Evolutionary conservation across 805 yeast genomes (phyloP), one percentile per base, ranked within the genome.

Genomic region (Metschnikowia dekortorum): DNA sequence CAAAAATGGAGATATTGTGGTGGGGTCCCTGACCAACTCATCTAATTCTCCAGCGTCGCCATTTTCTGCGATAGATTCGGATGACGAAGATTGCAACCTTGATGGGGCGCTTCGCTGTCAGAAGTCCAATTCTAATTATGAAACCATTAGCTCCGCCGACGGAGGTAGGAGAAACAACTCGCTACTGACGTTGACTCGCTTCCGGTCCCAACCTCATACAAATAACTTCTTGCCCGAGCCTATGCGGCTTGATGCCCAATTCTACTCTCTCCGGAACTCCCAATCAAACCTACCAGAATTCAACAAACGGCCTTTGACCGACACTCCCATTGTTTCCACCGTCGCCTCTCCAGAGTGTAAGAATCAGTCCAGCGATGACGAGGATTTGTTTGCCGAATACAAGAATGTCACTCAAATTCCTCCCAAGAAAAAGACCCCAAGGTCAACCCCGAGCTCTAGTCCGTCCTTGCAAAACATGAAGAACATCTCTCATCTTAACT

Each of bases 281-380:
- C 53, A 50, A 32, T 30, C 55, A 13, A 53, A 56, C 37, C 63
- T 76, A 40, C 86, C 87, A 0, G 82, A 72, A 49, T 86, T 86
- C 67, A 82, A 85, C 61, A 83, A 80, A 64, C 71, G 90, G 42
- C 94, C 94, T 0, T 68, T 82, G 47, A 83, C 85, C 39, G 94
- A 86, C 60, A 86, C 94, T 0, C 94, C 94, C 0, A 75, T 83
- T 1, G 78, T 77, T 9, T 81, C 86, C 31, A 71, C 74, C 2
- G 70, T 76, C 61, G 69, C 80, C 0, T 82, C 88, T 0, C 90
- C 90, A 0, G 64, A 61, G 9, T 60, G 68, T 6, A 48, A 65
- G 35, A 59, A 57, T 16, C 67, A 67, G 44, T 60, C 63, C 13
- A 64, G 66, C 32, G 73, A 66, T 38, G 69, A 64, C 14, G 73